These are phyloP conservation scores for Striga hermonthica DNA, from an alignment of 305 asterid genomes.

Conservation along the genomic window DNA sequence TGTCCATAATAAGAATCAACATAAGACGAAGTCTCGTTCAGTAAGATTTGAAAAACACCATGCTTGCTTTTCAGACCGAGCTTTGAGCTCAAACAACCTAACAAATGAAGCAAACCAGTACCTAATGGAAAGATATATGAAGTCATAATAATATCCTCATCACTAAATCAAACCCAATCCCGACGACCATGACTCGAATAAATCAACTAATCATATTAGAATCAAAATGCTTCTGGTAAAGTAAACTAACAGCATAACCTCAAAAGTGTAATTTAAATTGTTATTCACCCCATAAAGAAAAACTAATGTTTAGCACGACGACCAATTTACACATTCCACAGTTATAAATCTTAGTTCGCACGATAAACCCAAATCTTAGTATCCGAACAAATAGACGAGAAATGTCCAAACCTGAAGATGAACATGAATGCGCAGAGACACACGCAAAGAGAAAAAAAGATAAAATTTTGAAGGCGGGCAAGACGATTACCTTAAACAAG, in stretches of 20 bases:
- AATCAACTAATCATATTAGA: neutral
- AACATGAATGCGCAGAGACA: too few relatives aligned
- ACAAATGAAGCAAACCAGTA: neutral
- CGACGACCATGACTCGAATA: neutral
- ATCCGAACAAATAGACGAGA: neutral
- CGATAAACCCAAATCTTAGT: neutral
- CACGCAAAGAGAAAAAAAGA: too few relatives aligned
- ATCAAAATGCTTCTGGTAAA: neutral
- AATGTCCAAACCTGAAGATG: slow-evolving; percentile 11
- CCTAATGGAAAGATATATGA: neutral
- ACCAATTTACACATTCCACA: neutral
- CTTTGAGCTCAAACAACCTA: too few relatives aligned
- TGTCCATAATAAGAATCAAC: too few relatives aligned
- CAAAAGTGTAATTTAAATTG: too few relatives aligned
- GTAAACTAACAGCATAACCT: neutral
- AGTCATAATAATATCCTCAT: neutral
- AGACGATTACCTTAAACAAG: neutral
- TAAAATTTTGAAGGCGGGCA: neutral
- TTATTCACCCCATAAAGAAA: neutral
- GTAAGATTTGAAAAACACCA: too few relatives aligned
- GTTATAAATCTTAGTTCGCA: neutral
- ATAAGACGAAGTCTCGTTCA: too few relatives aligned
- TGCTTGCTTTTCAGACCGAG: too few relatives aligned
- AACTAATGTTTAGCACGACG: neutral
- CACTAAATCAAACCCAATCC: neutral